Evolutionary conservation across 768 basidiomycete species (phyloP), one percentile per base, ranked within the genome.

Genomic region (Lanmaoa rubissima): DNA sequence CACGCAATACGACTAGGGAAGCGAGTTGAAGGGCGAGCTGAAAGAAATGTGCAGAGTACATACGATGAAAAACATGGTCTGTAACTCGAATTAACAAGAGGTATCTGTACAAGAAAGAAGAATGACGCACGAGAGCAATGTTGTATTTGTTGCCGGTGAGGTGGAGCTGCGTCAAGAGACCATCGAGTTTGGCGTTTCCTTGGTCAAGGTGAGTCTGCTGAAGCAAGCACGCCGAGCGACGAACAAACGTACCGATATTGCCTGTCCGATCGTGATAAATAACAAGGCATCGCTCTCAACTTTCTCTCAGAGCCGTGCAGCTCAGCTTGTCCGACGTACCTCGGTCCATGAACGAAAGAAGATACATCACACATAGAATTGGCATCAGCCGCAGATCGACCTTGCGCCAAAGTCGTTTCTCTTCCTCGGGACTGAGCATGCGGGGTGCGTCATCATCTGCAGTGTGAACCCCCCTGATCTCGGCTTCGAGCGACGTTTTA

Each of bases 61-160:
- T 63, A 87, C 86, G 41, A 89, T 79, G 65, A 87, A 88, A 63
- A 80, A 89, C 81, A 85, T 84, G 0, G 85, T 87, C 86, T 88
- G 51, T 9, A 28, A 32, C 3, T 34, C 13, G 7, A 19, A 31
- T 59, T 5, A 47, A 38, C 26, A n/a, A 28, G 16, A 21, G 2
- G 2, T 5, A 5, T 55, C 28, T 38, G 17, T 17, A 21, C 19
- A 21, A 14, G 10, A 24, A 34, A 8, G 10, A 24, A 34, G 8
- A 16, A 31, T 3, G 16, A 48, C 76, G 16, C 45, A 87, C 87
- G 66, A 89, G 66, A 0, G 85, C 85, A 39, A 87, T 81, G 58
- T 88, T 88, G 59, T 86, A 90, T 60, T 80, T 72, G 63, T 83
- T 78, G 10, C 83, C 82, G 0, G 74, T 78, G 41, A 90, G 75